Evolutionary conservation across 495 filamentous ascomycete genomes (phyloP).

Genomic region (Aspergillus homomorphus): DNA sequence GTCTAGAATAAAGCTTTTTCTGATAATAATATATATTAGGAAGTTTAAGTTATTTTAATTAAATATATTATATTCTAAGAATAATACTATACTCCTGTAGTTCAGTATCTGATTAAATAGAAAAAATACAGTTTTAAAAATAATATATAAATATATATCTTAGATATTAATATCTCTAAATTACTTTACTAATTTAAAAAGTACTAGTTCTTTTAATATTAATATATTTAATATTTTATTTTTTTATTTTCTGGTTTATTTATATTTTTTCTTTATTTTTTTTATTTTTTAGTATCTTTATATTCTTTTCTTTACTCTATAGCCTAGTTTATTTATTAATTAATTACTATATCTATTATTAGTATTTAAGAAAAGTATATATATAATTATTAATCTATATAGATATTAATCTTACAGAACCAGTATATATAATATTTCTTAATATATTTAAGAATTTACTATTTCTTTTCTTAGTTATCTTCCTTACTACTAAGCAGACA

Average conservation of each 20-base stretch:
- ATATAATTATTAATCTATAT: too few species aligned
- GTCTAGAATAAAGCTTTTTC: neutral
- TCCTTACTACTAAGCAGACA: neutral
- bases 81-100: neutral
- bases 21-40: neutral
- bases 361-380: too few species aligned
- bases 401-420: too few species aligned
- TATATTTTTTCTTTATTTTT: conserved; percentile 2
- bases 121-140: neutral
- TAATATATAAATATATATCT: neutral
- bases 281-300: neutral
- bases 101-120: neutral
- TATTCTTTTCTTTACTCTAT: neutral
- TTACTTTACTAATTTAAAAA: too few species aligned
- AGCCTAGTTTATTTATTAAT: neutral
- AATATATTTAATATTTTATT: neutral
- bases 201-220: too few species aligned
- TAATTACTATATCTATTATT: too few species aligned
- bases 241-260: too few species aligned
- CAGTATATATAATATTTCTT: too few species aligned
- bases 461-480: neutral
- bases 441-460: too few species aligned
- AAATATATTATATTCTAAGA: neutral
- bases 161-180: neutral
- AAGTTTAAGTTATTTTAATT: neutral